Evolutionary conservation across 1,139 yeast species (phyloP), one percentile per base, ranked within the genome.

Genomic region (Keqinozyma sinolaborantium): DNA sequence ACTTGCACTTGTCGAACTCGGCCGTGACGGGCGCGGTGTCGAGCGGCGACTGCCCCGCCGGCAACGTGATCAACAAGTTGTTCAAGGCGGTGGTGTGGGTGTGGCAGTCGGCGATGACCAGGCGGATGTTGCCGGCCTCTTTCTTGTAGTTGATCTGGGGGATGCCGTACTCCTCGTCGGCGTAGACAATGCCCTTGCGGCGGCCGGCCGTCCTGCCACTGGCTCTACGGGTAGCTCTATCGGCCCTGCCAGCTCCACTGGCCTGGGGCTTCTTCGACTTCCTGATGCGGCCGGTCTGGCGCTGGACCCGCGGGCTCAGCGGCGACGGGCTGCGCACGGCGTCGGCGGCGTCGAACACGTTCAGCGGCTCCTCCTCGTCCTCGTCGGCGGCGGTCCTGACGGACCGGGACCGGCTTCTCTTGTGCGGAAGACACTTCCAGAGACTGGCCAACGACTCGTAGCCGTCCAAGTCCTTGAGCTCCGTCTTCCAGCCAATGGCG

Each of bases 101-200:
- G 34, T 83, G 77, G 12, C 95, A 79, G 36, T 85, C 85, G 3
- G 95, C 88, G 34, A 90, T 74, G 7, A 82, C 59, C 14, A 67
- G 60, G 40, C 80, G 67, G 40, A 90, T 83, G 53, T 73, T 78
- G 9, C 95, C 92, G 1, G 80, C 77, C 48, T 86, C 95, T 39
- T 77, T 77, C 34, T 65, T 71, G 44, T 83, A 70, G 57, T 83
- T 79, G 48, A 84, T 80, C 40, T 69, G 76, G 6, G 92, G 90
- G 28, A 83, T 82, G 36, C 68, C 63, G 50, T 62, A 83, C 45
- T 73, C 65, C 34, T 60, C 70, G 45, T 82, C 83, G 14, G 79
- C 73, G 41, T 75, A 76, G 10, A 45, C 44, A 5, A 55, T 36
- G 0, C 63, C 59, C 16, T 38, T 38, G 28, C 44, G 48, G 14